These are phyloP conservation scores for Thalia dealbata DNA, from an alignment of 176 grass and related monocot species.

Conservation along the genomic window DNA sequence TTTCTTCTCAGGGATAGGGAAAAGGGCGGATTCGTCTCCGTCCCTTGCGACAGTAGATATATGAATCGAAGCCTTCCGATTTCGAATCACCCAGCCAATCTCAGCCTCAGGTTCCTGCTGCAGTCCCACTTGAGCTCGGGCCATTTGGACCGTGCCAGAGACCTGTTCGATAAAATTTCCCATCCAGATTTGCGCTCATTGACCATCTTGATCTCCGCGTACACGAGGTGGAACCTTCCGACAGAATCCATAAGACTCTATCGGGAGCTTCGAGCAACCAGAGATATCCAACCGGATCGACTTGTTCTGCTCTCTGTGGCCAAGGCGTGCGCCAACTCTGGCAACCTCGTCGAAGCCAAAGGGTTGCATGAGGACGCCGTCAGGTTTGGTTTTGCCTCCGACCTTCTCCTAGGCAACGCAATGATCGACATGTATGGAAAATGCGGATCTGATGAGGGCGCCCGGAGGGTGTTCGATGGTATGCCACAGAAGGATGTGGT, in stretches of 20 bases:
- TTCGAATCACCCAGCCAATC: too few species aligned
- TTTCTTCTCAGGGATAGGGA: too few species aligned
- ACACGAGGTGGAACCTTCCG: conserved; percentile 3
- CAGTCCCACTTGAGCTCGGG: not conserved
- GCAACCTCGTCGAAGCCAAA: conserved; percentile 9
- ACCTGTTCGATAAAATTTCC: conserved; percentile 25
- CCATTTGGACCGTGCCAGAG: conserved; percentile 6
- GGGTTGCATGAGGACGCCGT: conserved; percentile 15
- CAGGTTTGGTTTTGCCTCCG: conserved; percentile 12
- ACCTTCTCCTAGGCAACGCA: conserved; percentile 21
- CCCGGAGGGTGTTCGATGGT: conserved; percentile 15
- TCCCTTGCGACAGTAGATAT: too few species aligned
- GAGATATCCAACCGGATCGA: conserved; percentile 10
- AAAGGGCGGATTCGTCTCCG: too few species aligned
- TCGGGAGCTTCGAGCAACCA: not conserved
- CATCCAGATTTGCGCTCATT: conserved; percentile 17
- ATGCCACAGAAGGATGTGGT: conserved; percentile 18
- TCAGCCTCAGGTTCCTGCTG: too few species aligned
- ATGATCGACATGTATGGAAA: conserved; percentile 22
- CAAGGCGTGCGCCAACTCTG: conserved; percentile 11
- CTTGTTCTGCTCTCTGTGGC: conserved; percentile 19
- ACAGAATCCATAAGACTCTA: conserved; percentile 16
- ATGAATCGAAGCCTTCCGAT: too few species aligned
- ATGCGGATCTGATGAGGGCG: conserved; percentile 15
- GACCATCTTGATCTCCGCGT: conserved; percentile 19